phyloP scores from a whole-genome alignment of 345 rosid genomes.

The Rubroshorea leprosula region DNA sequence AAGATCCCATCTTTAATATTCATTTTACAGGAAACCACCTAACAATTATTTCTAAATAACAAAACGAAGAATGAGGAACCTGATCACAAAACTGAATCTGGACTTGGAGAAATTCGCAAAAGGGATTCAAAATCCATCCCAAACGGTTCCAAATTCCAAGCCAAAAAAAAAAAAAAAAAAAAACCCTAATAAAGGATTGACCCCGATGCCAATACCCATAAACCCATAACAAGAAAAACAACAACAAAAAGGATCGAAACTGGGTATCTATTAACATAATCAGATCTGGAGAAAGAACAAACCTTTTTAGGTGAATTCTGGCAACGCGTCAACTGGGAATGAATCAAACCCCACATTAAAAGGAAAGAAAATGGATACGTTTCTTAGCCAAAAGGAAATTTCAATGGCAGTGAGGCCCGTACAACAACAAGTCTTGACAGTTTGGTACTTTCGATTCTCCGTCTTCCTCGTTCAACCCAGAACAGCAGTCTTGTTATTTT shows the following conservation, averaged over 20 bases:
- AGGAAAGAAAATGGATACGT: neutral
- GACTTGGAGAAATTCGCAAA: too few relatives aligned
- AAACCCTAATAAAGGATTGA: neutral
- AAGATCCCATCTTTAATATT: slow-evolving; percentile 5
- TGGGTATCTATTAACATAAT: neutral
- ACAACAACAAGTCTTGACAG: neutral
- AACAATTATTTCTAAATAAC: too few relatives aligned
- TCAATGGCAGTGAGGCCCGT: neutral
- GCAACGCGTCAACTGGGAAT: neutral
- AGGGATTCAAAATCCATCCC: too few relatives aligned
- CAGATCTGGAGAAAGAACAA: slow-evolving; percentile 2
- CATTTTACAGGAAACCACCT: too few relatives aligned
- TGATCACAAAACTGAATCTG: too few relatives aligned
- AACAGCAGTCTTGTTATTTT: neutral
- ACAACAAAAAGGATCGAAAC: neutral
- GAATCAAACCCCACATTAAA: neutral
- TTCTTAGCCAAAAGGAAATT: neutral
- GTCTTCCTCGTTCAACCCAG: neutral
- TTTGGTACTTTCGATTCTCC: neutral
- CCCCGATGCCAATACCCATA: neutral
- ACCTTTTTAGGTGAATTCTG: neutral
- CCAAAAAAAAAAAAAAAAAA: neutral
- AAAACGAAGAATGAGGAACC: too few relatives aligned
- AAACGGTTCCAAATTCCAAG: neutral
- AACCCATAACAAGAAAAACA: neutral